A percentile compares a stretch with the other conserved stretches of the same genome.
Evolutionary conservation across 192 early-diverging fungal genomes (phyloP).

Genomic region (Podila clonocystis): DNA sequence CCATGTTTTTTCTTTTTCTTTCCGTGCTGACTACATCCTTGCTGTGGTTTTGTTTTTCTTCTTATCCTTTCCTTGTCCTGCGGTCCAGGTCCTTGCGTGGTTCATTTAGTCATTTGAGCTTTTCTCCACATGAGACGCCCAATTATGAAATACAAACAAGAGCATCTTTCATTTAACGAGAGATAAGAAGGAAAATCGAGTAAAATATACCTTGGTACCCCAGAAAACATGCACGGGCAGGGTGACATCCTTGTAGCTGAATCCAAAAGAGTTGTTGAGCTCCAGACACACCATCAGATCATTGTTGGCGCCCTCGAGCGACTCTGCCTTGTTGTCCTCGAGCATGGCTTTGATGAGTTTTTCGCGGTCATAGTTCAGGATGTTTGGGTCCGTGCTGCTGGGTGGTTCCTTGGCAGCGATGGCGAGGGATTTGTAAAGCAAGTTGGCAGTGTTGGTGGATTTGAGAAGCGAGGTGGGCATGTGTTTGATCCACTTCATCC

Average conservation of each 20-base stretch:
- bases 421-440: constrained; percentile 49
- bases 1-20: too few relatives aligned
- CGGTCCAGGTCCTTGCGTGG: too few relatives aligned
- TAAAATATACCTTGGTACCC: constrained; percentile 50
- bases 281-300: constrained; percentile 55
- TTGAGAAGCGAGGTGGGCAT: constrained; percentile 52
- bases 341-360: constrained; percentile 52
- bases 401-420: constrained; percentile 50
- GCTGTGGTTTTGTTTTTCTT: too few relatives aligned
- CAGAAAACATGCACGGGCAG: constrained; percentile 56
- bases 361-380: constrained; percentile 46
- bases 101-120: too few relatives aligned
- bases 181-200: not conserved
- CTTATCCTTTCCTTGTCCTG: too few relatives aligned
- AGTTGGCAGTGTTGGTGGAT: constrained; percentile 39
- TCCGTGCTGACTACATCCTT: too few relatives aligned
- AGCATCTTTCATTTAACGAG: not conserved
- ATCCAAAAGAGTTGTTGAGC: constrained; percentile 50
- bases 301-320: constrained; percentile 52
- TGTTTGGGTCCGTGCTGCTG: constrained; percentile 33
- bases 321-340: constrained; percentile 51
- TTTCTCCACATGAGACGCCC: too few relatives aligned
- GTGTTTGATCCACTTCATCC: constrained; percentile 55
- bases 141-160: not conserved
- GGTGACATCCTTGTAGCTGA: constrained; percentile 55